Evolutionary conservation across 345 rosid species (phyloP), one percentile per base, ranked within the genome.

Genomic region (Aurinia saxatilis): DNA sequence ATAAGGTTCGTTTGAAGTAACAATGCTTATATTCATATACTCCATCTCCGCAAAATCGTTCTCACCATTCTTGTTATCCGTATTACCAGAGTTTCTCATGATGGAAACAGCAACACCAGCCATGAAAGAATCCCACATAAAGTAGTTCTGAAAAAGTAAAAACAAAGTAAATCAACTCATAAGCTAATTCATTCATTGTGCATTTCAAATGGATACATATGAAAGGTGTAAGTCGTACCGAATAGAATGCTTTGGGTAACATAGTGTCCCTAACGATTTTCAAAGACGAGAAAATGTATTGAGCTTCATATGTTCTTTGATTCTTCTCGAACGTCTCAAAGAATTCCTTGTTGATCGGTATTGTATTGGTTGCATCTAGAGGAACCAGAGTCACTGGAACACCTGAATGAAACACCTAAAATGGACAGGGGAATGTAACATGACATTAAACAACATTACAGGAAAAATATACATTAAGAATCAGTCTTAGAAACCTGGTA

Each of bases 101-200:
- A 72, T 81, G 27, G 98, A 89, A 46, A 80, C 80, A 8, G 91
- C 98, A 5, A 92, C 91, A 35, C 96, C 95, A 3, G 86, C 73
- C 38, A 82, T 73, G 49, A 92, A 92, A 10, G 98, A 86, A 47
- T 89, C 96, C 98, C 98, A 92, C 98, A 92, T 88, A 82, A 76
- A 89, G 66, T 76, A 86, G 77, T 85, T 85, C 95, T 86, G 68
- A 67, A 66, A 39, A 62, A 48, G 18, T 8, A 25, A 13, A 33
- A 2, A 34, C 7, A 31, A 46, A 11, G 4, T 46, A 38, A 3
- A n/a, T n/a, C n/a, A n/a, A n/a, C n/a, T n/a, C n/a, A n/a, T n/a
- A n/a, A n/a, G n/a, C n/a, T n/a, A n/a, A n/a, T n/a, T n/a, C n/a
- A n/a, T n/a, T n/a, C n/a, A n/a, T n/a, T n/a, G n/a, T n/a, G n/a